These are phyloP conservation scores for Acanthamoeba culbertsoni DNA, from an alignment of 208 protist species.

Conservation along the genomic window DNA sequence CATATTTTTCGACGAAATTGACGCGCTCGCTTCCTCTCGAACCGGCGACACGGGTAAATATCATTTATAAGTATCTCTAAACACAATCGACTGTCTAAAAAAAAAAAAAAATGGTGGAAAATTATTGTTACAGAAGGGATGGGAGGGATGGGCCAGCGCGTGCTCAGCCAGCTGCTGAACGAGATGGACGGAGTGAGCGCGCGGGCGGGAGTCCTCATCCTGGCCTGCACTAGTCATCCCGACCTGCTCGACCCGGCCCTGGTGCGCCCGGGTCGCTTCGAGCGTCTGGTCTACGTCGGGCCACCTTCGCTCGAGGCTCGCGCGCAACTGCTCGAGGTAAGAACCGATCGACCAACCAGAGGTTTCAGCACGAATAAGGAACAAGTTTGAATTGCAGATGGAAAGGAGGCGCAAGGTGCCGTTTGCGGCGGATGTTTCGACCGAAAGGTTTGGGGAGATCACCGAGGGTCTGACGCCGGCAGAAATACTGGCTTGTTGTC, in stretches of 20 bases:
- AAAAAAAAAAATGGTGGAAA: conserved; percentile 79
- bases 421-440: neutral
- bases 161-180: neutral
- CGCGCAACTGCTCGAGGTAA: neutral
- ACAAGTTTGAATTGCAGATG: neutral
- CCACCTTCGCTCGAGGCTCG: neutral
- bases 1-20: conserved; percentile 65
- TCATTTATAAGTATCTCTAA: too few species aligned
- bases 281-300: conserved; percentile 68
- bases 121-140: conserved; percentile 85
- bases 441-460: neutral
- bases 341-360: neutral
- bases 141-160: conserved; percentile 83
- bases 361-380: neutral
- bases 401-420: neutral
- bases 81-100: conserved; percentile 73
- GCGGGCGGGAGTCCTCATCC: conserved; percentile 79
- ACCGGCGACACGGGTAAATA: neutral
- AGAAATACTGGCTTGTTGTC: neutral
- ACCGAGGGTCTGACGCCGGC: conserved; percentile 3
- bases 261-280: conserved; percentile 86
- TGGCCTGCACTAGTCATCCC: conserved; percentile 88
- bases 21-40: neutral
- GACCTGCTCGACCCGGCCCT: conserved; percentile 87
- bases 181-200: neutral